Evolutionary conservation across 1,284 basidiomycete genomes (phyloP), one percentile per base, ranked within the genome.

Genomic region (Sanghuangporus sanghuang): DNA sequence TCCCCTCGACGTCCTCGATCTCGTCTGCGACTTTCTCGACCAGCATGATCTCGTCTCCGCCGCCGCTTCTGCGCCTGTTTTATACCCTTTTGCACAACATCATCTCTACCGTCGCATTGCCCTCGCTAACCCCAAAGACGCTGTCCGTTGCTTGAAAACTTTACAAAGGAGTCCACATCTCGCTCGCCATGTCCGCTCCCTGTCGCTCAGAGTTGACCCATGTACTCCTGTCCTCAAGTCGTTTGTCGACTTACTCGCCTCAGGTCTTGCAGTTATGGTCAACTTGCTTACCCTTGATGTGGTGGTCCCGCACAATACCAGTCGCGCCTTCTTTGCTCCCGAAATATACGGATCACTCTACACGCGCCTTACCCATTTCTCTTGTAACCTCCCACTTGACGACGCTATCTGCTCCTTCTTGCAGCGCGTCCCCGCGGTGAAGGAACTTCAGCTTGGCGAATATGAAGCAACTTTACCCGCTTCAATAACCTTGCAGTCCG

Each of bases 301-400:
- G 64, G 79, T 78, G 68, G 73, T 86, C 67, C 80, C 83, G 73
- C 71, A 79, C 35, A 69, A 70, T 62, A 75, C 79, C 60, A 82
- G 78, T 74, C 87, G 81, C 78, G 72, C 87, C 67, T 76, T 90
- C 54, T 74, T 71, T 68, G 70, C 72, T 23, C 67, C 75, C 53
- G 59, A 61, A 44, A 64, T 66, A n/a, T 56, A 67, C 58, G 66
- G 65, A 57, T 61, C 70, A 62, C 56, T 68, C 59, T 85, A 81
- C 71, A 76, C 78, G 52, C 75, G 75, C 66, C 79, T 91, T 57
- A 72, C 75, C 21, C 79, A 78, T 63, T 84, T 90, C 69, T 76
- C 81, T 6, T 83, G 75, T 68, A 83, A 85, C 23, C 84, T 90
- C 69, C 72, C 81, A 61, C 75, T 87, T 66, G 86, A 89, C 73